Percentiles rank a stretch among this genome's conserved stretches.
These are phyloP conservation scores for Phycomyces nitens DNA, from an alignment of 192 early-diverging fungal genomes.

Conservation along the genomic window DNA sequence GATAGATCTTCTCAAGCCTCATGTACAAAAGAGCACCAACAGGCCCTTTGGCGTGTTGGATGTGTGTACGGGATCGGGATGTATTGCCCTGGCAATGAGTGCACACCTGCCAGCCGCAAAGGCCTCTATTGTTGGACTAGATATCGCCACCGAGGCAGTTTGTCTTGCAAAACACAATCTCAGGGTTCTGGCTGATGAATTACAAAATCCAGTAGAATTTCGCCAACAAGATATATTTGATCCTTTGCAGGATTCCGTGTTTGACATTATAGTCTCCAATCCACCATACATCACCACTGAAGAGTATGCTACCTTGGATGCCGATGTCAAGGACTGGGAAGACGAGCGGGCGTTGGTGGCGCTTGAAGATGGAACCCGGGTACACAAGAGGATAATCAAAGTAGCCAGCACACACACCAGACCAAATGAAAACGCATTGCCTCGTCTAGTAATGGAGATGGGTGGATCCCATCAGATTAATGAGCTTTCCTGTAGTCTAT, in stretches of 20 bases:
- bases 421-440: constrained; percentile 29
- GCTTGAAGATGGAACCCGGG: constrained; percentile 53
- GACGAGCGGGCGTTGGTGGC: constrained; percentile 72
- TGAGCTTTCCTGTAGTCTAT: constrained; percentile 40
- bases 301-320: constrained; percentile 65
- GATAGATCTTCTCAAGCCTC: constrained; percentile 40
- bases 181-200: constrained; percentile 28
- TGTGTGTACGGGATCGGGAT: constrained; percentile 85
- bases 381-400: constrained; percentile 56
- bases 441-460: constrained; percentile 80
- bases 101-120: constrained; percentile 45
- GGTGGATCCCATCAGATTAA: constrained; percentile 70
- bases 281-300: constrained; percentile 81
- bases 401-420: constrained; percentile 4
- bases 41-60: constrained; percentile 69
- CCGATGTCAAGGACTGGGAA: constrained; percentile 85
- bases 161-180: constrained; percentile 58
- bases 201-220: constrained; percentile 45
- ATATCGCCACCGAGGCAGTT: constrained; percentile 63
- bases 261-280: constrained; percentile 83
- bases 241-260: constrained; percentile 14
- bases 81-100: constrained; percentile 73
- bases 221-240: constrained; percentile 42
- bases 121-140: constrained; percentile 55
- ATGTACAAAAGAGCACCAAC: constrained; percentile 1